phyloP scores from a whole-genome alignment of 176 grass and related monocot genomes.

The Rhipidocladum racemiflorum region DNA sequence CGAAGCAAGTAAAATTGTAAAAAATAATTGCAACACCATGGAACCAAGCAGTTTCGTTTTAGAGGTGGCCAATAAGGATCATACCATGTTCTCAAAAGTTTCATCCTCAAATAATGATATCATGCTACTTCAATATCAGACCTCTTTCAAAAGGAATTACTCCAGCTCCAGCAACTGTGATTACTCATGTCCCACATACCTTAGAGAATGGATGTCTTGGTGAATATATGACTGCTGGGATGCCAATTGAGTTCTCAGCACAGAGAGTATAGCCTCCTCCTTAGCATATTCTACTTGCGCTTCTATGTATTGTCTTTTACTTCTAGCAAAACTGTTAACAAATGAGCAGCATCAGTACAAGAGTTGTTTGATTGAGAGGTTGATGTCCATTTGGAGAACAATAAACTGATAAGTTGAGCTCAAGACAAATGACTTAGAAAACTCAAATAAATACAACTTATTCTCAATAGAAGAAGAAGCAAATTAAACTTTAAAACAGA shows the following conservation, averaged over 20 bases:
- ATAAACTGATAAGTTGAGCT: conserved; percentile 5
- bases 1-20: not conserved
- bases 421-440: not conserved
- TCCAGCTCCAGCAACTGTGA: not conserved
- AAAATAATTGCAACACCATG: not conserved
- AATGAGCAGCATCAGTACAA: conserved; percentile 17
- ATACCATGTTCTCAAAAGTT: conserved; percentile 9
- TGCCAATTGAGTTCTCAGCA: conserved; percentile 40
- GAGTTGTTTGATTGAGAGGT: not conserved
- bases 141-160: not conserved
- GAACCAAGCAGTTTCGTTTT: not conserved
- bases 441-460: not conserved
- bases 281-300: conserved; percentile 37
- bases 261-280: conserved; percentile 36
- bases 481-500: not conserved
- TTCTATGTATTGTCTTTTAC: conserved; percentile 43
- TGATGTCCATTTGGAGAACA: not conserved
- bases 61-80: conserved; percentile 1
- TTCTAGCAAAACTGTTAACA: conserved; percentile 47
- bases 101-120: not conserved
- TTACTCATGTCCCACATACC: conserved; percentile 25
- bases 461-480: not conserved
- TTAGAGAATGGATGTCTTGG: conserved; percentile 42
- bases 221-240: conserved; percentile 35
- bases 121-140: not conserved